Conservation (phyloP, 768 basidiomycete species). For the Xerocomus spinulosus region DNA sequence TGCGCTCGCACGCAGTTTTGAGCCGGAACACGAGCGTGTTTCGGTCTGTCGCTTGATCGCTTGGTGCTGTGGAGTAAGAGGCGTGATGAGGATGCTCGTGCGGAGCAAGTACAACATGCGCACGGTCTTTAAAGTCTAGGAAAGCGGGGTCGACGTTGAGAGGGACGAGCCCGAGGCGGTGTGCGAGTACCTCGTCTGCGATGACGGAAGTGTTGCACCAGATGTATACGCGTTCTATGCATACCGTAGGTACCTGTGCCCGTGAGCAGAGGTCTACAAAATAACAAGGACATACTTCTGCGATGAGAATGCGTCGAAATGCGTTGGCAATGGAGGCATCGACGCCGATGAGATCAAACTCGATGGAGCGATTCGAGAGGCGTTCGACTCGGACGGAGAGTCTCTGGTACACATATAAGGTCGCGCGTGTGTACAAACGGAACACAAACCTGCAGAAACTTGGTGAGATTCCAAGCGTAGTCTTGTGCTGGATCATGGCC, state of each 20-base stretch:
- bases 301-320: constrained; percentile 84
- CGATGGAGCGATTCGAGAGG: constrained; percentile 77
- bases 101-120: constrained; percentile 6
- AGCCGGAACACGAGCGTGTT: constrained; percentile 90
- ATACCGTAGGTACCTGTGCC: constrained; percentile 80
- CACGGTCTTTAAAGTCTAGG: constrained; percentile 52
- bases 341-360: constrained; percentile 93
- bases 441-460: constrained; percentile 68
- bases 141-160: constrained; percentile 78
- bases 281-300: constrained; percentile 60
- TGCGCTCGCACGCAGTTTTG: constrained; percentile 60
- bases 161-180: constrained; percentile 89
- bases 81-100: not conserved
- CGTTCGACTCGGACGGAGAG: constrained; percentile 71
- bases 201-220: constrained; percentile 95
- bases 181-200: constrained; percentile 89
- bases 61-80: constrained; percentile 27
- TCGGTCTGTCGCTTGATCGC: constrained; percentile 73
- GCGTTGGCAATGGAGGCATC: constrained; percentile 97
- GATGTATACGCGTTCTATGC: constrained; percentile 85
- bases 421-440: not conserved
- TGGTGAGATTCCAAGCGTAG: constrained; percentile 73
- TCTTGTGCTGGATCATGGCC: constrained; percentile 85
- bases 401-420: constrained; percentile 41
- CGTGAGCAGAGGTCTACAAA: not conserved